Percentiles rank a stretch among this genome's conserved stretches.
These are phyloP conservation scores for Skeletonema tropicum DNA, from an alignment of 108 stramenopile genomes.

Conservation along the genomic window DNA sequence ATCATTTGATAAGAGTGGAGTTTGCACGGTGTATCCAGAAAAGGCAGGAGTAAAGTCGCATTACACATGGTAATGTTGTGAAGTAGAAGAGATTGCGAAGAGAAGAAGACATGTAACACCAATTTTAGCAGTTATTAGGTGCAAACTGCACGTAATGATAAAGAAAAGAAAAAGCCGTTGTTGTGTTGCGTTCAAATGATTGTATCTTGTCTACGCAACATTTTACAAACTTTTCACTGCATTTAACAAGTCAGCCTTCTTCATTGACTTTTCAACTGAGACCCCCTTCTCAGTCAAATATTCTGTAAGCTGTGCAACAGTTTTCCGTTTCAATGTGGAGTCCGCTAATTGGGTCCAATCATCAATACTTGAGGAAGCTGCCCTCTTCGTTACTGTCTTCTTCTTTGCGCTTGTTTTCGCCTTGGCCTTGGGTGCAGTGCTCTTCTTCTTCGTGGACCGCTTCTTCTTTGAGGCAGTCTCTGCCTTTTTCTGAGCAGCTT, in stretches of 20 bases:
- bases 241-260: conserved; percentile 40
- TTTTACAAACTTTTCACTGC: conserved; percentile 46
- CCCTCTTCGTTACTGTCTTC: conserved; percentile 15
- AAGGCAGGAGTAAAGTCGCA: conserved; percentile 32
- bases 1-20: conserved; percentile 34
- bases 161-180: neutral
- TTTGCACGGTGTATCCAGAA: conserved; percentile 31
- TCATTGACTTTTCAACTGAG: conserved; percentile 32
- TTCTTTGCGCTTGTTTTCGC: conserved; percentile 13
- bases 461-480: conserved; percentile 30
- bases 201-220: neutral
- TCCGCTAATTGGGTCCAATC: conserved; percentile 42
- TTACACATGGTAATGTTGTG: conserved; percentile 58
- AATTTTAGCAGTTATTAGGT: neutral
- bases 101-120: conserved; percentile 3
- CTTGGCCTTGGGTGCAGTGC: conserved; percentile 5
- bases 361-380: neutral
- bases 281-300: conserved; percentile 40
- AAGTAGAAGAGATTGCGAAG: neutral
- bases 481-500: conserved; percentile 32
- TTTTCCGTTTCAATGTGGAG: conserved; percentile 44
- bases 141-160: conserved; percentile 2
- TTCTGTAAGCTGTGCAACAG: conserved; percentile 43
- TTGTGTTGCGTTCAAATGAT: neutral
- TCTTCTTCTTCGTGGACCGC: neutral